phyloP scores from a whole-genome alignment of 495 filamentous ascomycete species.

The Penicillium bovifimosum region DNA sequence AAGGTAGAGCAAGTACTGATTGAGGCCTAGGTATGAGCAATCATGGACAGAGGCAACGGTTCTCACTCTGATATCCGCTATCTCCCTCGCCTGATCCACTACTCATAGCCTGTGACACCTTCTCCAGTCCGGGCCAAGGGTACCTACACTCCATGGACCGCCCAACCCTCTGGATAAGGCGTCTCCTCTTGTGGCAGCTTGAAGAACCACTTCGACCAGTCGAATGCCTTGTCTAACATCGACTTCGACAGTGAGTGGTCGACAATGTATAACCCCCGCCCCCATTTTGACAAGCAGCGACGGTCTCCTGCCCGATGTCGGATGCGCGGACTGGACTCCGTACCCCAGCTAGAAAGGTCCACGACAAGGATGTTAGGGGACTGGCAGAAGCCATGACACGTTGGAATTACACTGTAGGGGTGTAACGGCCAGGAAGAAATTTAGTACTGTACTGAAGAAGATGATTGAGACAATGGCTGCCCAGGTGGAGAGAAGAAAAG shows the following conservation, averaged over 20 bases:
- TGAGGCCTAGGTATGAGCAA: neutral
- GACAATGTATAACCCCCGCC: conserved; percentile 56
- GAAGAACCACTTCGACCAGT: conserved; percentile 46
- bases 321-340: conserved; percentile 19
- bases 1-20: neutral
- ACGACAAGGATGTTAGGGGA: conserved; percentile 44
- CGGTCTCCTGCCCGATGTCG: conserved; percentile 45
- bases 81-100: conserved; percentile 27
- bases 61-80: conserved; percentile 36
- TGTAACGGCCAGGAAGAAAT: neutral
- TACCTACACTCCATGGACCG: conserved; percentile 63
- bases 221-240: conserved; percentile 48
- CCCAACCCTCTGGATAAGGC: conserved; percentile 55
- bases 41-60: neutral
- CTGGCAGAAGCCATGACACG: neutral
- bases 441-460: neutral
- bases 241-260: conserved; percentile 47
- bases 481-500: neutral
- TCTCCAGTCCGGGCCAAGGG: conserved; percentile 60
- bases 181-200: conserved; percentile 42
- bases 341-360: conserved; percentile 45
- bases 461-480: neutral
- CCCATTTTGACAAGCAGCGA: conserved; percentile 48
- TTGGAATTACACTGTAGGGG: neutral
- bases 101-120: conserved; percentile 56